phyloP scores from a whole-genome alignment of 305 asterid species.

The Rubia peregrina region DNA sequence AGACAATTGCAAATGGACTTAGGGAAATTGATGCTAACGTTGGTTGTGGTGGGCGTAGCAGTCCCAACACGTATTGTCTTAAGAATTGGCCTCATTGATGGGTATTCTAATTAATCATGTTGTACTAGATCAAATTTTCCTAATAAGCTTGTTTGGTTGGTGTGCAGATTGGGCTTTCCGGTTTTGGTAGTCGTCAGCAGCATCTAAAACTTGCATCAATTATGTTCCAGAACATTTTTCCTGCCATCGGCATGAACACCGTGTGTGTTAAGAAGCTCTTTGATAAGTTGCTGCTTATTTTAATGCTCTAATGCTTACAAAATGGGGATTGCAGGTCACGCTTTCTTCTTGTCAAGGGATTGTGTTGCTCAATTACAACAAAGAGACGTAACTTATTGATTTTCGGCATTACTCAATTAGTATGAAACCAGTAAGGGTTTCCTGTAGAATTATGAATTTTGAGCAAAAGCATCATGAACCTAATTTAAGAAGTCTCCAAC shows the following conservation, averaged over 20 bases:
- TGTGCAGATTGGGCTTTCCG: slow-evolving; percentile 84
- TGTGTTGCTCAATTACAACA: slow-evolving; percentile 83
- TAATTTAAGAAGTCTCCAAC: slow-evolving; percentile 70
- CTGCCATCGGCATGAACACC: slow-evolving; percentile 80
- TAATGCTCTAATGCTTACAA: slow-evolving; percentile 14
- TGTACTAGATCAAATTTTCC: neutral
- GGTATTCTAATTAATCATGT: neutral
- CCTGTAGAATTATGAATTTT: slow-evolving; percentile 72
- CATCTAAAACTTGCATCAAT: slow-evolving; percentile 82
- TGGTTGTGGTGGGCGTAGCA: too few species aligned
- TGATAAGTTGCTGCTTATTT: slow-evolving; percentile 2
- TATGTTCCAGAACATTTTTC: slow-evolving; percentile 87
- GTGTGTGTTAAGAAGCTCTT: slow-evolving; percentile 37
- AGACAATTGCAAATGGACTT: too few species aligned
- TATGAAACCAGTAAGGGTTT: slow-evolving; percentile 81
- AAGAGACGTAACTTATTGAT: slow-evolving; percentile 74
- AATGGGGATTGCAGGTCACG: slow-evolving; percentile 53
- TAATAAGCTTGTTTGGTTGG: slow-evolving; percentile 16
- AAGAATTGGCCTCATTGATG: neutral
- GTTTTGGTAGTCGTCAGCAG: slow-evolving; percentile 87
- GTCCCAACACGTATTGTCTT: too few species aligned
- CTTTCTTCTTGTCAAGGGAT: slow-evolving; percentile 85
- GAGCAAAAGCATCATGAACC: slow-evolving; percentile 89
- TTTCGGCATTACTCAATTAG: slow-evolving; percentile 85
- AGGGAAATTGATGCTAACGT: too few species aligned